Base-by-base conservation (phyloP, 2,329 filamentous ascomycete species). In the Endothia cerciana region DNA sequence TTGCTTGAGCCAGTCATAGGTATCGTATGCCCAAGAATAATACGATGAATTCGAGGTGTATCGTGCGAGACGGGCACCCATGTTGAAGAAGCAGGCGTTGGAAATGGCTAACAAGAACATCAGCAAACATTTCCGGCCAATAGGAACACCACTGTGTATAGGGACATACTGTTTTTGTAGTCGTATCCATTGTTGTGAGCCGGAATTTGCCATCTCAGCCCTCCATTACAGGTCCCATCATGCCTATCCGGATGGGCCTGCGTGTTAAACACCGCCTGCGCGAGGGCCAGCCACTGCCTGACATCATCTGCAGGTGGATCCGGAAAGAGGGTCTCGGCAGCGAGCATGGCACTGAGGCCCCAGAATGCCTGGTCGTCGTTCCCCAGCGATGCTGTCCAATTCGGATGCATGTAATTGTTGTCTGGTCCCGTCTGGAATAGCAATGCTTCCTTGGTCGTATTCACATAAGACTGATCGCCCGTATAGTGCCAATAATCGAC, bases 11-110 rank as follows among this genome's bases (percentile, higher is more conserved):
- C 88, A 90, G 60, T 87, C 79, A 78, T 82, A 90, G 2, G 81
- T 79, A 71, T 81, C 83, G 43, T 80, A 77, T 0, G 87, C 86
- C 82, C 82, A 86, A 1, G 84, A 79, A 2, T 79, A 75, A 69
- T 89, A 89, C 0, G 83, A 86, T 5, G 77, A 62, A 69, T 89
- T 87, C 19, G 78, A 78, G 0, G 86, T 89, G 74, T 87, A 90
- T 1, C 84, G 80, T 0, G 86, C 87, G 1, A 92, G 81, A 3
- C 89, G 85, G 2, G 89, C 82, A 3, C 78, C 80, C 17, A 85
- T 70, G 68, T 83, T 82, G 75, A 85, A 83, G 72, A 83, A 82
- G 65, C 77, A 76, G 13, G 78, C 81, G 68, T 82, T 84, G n/a
- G 80, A 77, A 11, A 81, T 77, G 33, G 79, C 61, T 62, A 47